These are phyloP conservation scores for Parasarocladium wereldwijsianum DNA, from an alignment of 2,329 filamentous ascomycete species.

Conservation along the genomic window DNA sequence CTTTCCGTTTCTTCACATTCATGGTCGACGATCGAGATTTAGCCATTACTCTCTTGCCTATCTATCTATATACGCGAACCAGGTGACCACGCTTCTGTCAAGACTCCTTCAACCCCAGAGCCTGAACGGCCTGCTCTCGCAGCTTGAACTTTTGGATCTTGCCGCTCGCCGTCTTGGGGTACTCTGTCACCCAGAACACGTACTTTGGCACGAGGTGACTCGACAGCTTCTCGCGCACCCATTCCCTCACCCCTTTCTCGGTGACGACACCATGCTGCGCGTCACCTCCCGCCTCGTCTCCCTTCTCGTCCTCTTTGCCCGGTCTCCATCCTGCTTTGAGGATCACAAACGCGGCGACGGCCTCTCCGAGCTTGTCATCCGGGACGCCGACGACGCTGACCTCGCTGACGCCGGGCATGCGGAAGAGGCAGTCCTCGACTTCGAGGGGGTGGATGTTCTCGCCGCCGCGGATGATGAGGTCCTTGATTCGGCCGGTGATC, in stretches of 20 bases:
- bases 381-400: conserved; percentile 73
- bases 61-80: not conserved
- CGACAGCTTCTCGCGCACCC: conserved; percentile 55
- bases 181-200: conserved; percentile 76
- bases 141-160: conserved; percentile 95
- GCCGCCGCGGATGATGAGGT: conserved; percentile 85
- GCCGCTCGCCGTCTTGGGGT: conserved; percentile 87
- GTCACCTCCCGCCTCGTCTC: conserved; percentile 8
- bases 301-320: conserved; percentile 12
- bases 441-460: conserved; percentile 95
- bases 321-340: conserved; percentile 17
- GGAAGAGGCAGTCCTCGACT: conserved; percentile 75
- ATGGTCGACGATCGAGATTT: not conserved
- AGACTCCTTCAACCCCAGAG: conserved; percentile 10
- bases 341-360: conserved; percentile 72
- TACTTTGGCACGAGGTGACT: conserved; percentile 75
- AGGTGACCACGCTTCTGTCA: not conserved
- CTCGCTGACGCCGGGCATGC: conserved; percentile 55
- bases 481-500: conserved; percentile 88
- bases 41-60: not conserved
- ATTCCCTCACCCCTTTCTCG: conserved; percentile 47
- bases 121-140: conserved; percentile 42
- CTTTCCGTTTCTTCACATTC: not conserved
- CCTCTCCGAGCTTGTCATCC: conserved; percentile 73
- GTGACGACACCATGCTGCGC: conserved; percentile 23